These are phyloP conservation scores for Ogataea polymorpha DNA, from an alignment of 805 yeast genomes.

Conservation along the genomic window DNA sequence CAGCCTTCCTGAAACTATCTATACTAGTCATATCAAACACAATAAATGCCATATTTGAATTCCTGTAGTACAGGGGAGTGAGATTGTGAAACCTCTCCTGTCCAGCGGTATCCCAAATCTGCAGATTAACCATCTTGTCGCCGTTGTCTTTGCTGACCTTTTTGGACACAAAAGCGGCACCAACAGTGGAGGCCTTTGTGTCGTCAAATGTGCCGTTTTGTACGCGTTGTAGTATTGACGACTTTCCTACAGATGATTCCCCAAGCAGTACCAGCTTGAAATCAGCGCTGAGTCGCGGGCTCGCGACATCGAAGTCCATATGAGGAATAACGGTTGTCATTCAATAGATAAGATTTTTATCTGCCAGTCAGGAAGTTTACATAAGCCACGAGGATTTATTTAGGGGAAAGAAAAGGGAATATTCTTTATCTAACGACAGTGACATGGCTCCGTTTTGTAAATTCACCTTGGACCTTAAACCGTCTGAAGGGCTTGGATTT, in stretches of 20 bases:
- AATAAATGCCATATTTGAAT: constrained; percentile 79
- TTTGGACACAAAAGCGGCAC: constrained; percentile 97
- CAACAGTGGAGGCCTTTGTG: constrained; percentile 86
- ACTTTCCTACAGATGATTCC: constrained; percentile 61
- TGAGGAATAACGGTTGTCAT: constrained; percentile 20
- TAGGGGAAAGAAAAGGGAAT: constrained; percentile 4
- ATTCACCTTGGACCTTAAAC: constrained; percentile 21
- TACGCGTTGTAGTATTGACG: constrained; percentile 79
- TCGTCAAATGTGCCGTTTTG: constrained; percentile 70
- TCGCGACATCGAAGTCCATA: constrained; percentile 8
- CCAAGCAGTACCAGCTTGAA: constrained; percentile 39
- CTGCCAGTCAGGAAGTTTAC: constrained; percentile 6
- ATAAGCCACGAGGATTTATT: constrained; percentile 1
- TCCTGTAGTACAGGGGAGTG: constrained; percentile 82
- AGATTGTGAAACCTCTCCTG: constrained; percentile 81
- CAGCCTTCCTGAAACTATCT: constrained; percentile 61
- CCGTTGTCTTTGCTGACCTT: constrained; percentile 43
- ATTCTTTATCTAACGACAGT: constrained; percentile 1
- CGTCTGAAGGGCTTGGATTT: constrained; percentile 27
- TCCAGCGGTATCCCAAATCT: constrained; percentile 96
- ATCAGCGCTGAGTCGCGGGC: constrained; percentile 31
- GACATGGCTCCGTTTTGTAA: constrained; percentile 5
- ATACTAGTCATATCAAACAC: constrained; percentile 76
- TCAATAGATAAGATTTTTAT: constrained; percentile 6
- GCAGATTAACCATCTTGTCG: constrained; percentile 45